These are phyloP conservation scores for Zea mays DNA, from an alignment of 176 grass and related monocot species.

Conservation along the genomic window DNA sequence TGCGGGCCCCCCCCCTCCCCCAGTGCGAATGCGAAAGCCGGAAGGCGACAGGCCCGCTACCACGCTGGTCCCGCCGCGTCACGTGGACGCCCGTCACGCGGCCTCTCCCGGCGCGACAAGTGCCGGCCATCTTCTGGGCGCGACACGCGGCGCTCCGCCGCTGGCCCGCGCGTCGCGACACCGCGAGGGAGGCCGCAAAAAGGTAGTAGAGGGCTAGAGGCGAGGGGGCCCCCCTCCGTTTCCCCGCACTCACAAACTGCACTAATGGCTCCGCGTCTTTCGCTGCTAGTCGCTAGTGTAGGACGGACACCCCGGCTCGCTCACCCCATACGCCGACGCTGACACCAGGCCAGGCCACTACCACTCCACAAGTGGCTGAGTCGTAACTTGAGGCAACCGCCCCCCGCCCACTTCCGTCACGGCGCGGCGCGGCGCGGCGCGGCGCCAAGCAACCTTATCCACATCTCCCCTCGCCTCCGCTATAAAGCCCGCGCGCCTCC, in stretches of 20 bases:
- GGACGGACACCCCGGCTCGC: not conserved
- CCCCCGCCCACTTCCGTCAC: slow-evolving; percentile 25
- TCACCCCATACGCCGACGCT: not conserved
- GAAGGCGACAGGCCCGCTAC: slow-evolving; percentile 16
- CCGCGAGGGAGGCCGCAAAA: not conserved
- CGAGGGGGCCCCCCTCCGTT: not conserved
- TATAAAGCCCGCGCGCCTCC: slow-evolving; percentile 49
- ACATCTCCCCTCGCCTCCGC: slow-evolving; percentile 18
- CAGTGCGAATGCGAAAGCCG: not conserved
- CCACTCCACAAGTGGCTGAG: slow-evolving; percentile 16
- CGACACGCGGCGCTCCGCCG: slow-evolving; percentile 26
- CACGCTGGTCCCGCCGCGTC: not conserved
- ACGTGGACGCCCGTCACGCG: slow-evolving; percentile 30
- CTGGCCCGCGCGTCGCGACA: slow-evolving; percentile 43
- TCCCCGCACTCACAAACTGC: not conserved
- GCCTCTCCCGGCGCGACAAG: slow-evolving; percentile 27
- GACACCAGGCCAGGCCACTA: not conserved
- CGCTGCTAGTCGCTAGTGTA: not conserved
- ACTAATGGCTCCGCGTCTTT: not conserved
- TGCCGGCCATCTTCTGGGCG: not conserved
- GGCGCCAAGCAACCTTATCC: slow-evolving; percentile 62
- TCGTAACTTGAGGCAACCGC: not conserved
- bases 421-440: too few relatives aligned
- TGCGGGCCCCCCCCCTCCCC: not conserved
- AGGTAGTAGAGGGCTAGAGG: not conserved